Percentiles rank a stretch among this genome's conserved stretches.
phyloP scores from a whole-genome alignment of 352 stramenopile species.

The Plasmopara viticola region DNA sequence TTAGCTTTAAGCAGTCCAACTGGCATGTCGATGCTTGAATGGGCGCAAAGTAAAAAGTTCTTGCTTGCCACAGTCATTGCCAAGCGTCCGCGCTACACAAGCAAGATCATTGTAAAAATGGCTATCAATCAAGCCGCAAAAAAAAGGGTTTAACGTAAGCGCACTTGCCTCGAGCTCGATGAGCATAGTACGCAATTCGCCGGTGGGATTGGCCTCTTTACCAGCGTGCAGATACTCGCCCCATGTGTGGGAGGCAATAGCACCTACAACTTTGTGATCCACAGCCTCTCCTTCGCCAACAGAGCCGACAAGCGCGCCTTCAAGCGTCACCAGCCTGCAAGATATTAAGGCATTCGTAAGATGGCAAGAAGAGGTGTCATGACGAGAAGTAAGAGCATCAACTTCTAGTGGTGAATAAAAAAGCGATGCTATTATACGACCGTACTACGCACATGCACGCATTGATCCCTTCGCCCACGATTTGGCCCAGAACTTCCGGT shows the following conservation, averaged over 20 bases:
- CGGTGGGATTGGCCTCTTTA: constrained; percentile 54
- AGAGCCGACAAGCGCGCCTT: constrained; percentile 76
- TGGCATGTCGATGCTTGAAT: constrained; percentile 48
- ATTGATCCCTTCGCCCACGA: constrained; percentile 65
- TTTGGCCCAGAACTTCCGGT: constrained; percentile 70
- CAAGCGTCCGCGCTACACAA: constrained; percentile 44
- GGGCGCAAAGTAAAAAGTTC: constrained; percentile 71
- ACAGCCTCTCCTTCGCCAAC: constrained; percentile 48
- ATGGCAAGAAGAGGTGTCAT: constrained; percentile 3
- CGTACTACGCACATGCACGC: constrained; percentile 61
- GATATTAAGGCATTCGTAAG: neutral
- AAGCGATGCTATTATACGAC: neutral
- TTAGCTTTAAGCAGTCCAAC: constrained; percentile 71
- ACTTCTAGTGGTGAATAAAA: constrained; percentile 1
- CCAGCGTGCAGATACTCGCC: constrained; percentile 70
- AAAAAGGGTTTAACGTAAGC: neutral
- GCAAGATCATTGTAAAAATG: constrained; percentile 1
- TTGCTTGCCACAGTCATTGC: constrained; percentile 61
- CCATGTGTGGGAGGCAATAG: constrained; percentile 82
- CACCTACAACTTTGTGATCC: constrained; percentile 82
- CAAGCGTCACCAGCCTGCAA: constrained; percentile 72
- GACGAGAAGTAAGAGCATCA: constrained; percentile 3
- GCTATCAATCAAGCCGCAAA: neutral
- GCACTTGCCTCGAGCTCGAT: constrained; percentile 58
- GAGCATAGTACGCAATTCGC: constrained; percentile 55